These are phyloP conservation scores for Cymodocea nodosa DNA, from an alignment of 116 monocot genomes.

Conservation along the genomic window DNA sequence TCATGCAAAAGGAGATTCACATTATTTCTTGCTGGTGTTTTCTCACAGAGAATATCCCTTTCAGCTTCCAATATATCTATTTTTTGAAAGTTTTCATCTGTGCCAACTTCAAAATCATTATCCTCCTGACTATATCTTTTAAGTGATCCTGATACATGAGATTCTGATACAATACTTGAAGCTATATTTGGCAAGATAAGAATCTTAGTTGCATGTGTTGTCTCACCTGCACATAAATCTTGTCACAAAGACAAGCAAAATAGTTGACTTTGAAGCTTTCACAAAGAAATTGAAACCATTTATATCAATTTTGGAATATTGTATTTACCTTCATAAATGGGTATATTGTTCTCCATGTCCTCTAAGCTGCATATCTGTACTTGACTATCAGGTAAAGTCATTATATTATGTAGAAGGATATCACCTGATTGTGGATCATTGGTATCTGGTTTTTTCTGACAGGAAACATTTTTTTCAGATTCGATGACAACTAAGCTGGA, in stretches of 20 bases:
- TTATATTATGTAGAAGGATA: no score
- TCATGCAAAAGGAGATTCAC: not conserved
- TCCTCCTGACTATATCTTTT: not conserved
- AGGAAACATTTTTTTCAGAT: no score
- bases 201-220: not conserved
- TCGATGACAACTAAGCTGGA: no score
- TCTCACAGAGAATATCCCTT: not conserved
- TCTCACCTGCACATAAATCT: not conserved
- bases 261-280: not conserved
- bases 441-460: no score
- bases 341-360: no score
- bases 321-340: no score
- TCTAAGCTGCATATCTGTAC: no score
- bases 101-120: not conserved
- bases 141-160: not conserved
- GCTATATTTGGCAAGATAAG: not conserved
- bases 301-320: no score
- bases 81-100: not conserved
- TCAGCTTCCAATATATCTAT: not conserved
- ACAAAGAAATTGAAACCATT: no score
- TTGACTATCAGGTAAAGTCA: no score
- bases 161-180: slow-evolving; percentile 1
- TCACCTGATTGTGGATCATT: no score
- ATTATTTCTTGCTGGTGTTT: not conserved
- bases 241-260: not conserved